Conservation (phyloP, 345 rosid species). For the Eucalyptus regnans region DNA sequence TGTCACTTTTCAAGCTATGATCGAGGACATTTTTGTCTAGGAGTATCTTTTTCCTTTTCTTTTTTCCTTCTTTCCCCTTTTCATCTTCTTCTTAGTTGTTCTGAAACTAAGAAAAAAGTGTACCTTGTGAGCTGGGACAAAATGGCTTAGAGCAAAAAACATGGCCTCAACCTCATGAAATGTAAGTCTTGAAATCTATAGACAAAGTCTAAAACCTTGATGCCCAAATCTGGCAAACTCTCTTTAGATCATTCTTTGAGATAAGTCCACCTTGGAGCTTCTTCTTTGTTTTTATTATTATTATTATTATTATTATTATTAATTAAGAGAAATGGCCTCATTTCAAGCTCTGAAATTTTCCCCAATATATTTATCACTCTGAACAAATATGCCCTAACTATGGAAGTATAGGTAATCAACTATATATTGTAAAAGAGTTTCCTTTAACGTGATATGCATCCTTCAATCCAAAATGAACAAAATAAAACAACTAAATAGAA, state of each 20-base stretch:
- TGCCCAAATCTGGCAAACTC: not conserved
- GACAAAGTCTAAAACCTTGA: not conserved
- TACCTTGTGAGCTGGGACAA: not conserved
- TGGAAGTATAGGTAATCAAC: not conserved
- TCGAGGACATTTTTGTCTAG: not conserved
- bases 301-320: fast-evolving
- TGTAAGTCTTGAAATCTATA: not conserved
- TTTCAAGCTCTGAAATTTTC: not conserved
- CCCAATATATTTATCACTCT: not conserved
- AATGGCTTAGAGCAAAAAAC: not conserved
- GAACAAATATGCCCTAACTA: not conserved
- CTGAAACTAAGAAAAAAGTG: not conserved
- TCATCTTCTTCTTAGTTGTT: not conserved
- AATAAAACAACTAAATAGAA: not conserved
- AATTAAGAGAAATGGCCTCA: not conserved
- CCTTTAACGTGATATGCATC: not conserved
- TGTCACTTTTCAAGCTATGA: not conserved
- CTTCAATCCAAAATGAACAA: not conserved
- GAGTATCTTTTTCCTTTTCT: too few species aligned
- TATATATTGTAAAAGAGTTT: not conserved
- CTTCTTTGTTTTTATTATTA: too few species aligned
- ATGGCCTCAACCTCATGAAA: not conserved
- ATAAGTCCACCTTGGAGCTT: not conserved
- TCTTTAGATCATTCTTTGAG: not conserved
- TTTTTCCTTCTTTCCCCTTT: not conserved